Conservation (phyloP, 2,329 filamentous ascomycete species). For the Xylariaceae sp. region DNA sequence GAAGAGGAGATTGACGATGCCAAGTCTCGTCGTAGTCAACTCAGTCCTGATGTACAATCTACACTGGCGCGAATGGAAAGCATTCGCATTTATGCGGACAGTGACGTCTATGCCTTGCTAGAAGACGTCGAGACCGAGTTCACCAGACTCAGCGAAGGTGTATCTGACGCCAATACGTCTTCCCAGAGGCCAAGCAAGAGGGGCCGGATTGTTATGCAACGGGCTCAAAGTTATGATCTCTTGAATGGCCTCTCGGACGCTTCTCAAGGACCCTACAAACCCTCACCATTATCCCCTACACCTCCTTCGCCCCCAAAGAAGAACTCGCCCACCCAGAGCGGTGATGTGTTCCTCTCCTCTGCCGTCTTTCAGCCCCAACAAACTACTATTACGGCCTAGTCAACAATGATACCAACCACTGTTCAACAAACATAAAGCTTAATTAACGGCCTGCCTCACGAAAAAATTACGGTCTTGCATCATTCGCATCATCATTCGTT, state of each 20-base stretch:
- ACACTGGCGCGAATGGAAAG: slow-evolving; percentile 47
- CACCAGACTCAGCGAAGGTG: slow-evolving; percentile 39
- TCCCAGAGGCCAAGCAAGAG: slow-evolving; percentile 27
- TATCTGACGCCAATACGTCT: slow-evolving; percentile 16
- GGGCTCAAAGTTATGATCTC: slow-evolving; percentile 49
- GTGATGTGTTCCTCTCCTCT: slow-evolving; percentile 43
- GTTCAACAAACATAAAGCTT: slow-evolving; percentile 3
- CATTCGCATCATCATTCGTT: slow-evolving; percentile 4
- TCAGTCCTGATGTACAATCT: slow-evolving; percentile 25
- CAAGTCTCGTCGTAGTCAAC: slow-evolving; percentile 15
- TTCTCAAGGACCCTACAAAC: slow-evolving; percentile 21
- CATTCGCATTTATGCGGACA: slow-evolving; percentile 65
- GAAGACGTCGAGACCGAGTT: slow-evolving; percentile 64
- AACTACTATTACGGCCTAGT: slow-evolving; percentile 11
- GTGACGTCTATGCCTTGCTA: slow-evolving; percentile 62
- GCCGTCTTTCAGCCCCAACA: slow-evolving; percentile 45
- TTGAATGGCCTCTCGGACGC: slow-evolving; percentile 34
- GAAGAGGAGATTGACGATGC: slow-evolving; percentile 46
- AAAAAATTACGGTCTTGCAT: neutral
- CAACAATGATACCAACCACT: neutral
- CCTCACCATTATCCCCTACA: slow-evolving; percentile 31
- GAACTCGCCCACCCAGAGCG: slow-evolving; percentile 27
- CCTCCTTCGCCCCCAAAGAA: slow-evolving; percentile 35
- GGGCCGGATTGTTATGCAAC: slow-evolving; percentile 41
- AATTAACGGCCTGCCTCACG: slow-evolving; percentile 10